Conservation (phyloP, 1,139 yeast species). For the Scheffersomyces quercinus region DNA sequence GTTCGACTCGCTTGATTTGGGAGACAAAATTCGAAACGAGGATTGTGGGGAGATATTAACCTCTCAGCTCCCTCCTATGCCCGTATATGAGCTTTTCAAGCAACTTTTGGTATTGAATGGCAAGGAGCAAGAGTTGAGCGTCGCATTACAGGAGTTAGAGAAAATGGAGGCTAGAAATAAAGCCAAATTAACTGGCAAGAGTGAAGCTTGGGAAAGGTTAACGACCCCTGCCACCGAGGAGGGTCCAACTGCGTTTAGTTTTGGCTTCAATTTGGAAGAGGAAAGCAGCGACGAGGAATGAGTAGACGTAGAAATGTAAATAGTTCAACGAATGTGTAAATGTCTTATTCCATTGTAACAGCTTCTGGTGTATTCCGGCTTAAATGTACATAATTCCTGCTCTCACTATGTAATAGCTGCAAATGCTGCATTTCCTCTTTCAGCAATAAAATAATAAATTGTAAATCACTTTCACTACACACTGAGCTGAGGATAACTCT, state of each 20-base stretch:
- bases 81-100: slow-evolving; percentile 58
- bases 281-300: slow-evolving; percentile 19
- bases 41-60: slow-evolving; percentile 44
- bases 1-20: slow-evolving; percentile 19
- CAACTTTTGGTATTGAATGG: slow-evolving; percentile 43
- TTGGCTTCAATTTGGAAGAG: slow-evolving; percentile 32
- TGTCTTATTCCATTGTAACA: too few relatives aligned
- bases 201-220: slow-evolving; percentile 24
- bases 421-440: too few relatives aligned
- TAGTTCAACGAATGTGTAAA: too few relatives aligned
- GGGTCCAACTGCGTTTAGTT: slow-evolving; percentile 23
- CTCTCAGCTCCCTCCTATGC: slow-evolving; percentile 43
- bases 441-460: too few relatives aligned
- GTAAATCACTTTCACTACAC: too few relatives aligned
- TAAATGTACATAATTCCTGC: too few relatives aligned
- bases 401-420: too few relatives aligned
- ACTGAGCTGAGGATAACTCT: too few relatives aligned
- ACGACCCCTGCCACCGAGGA: slow-evolving; percentile 8
- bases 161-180: slow-evolving; percentile 27
- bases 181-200: slow-evolving; percentile 16
- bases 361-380: too few relatives aligned
- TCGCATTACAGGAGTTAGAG: slow-evolving; percentile 33
- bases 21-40: slow-evolving; percentile 29
- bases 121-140: slow-evolving; percentile 26
- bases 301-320: neutral